phyloP scores from a whole-genome alignment of 345 rosid species.

The Aquilaria yunnanensis region DNA sequence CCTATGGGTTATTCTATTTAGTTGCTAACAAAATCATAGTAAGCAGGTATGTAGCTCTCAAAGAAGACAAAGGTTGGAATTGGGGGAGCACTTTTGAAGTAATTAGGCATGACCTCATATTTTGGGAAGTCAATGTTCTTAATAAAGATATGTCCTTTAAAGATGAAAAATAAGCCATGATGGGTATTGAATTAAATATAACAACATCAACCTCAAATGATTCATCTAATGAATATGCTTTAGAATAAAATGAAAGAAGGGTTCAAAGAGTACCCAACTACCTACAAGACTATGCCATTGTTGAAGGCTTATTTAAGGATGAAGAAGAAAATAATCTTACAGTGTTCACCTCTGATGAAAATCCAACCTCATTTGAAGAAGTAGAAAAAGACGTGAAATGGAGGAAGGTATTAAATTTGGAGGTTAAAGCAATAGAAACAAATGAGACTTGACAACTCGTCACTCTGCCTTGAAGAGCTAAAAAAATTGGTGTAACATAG shows the following conservation, averaged over 20 bases:
- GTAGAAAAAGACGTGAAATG: not conserved
- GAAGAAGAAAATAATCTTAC: not conserved
- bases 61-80: not conserved
- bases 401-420: not conserved
- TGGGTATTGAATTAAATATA: no score
- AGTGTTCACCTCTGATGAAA: not conserved
- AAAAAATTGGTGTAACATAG: slow-evolving; percentile 8
- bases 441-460: not conserved
- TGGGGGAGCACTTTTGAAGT: not conserved
- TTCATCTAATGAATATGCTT: not conserved
- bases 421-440: not conserved
- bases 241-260: not conserved
- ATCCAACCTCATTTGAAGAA: not conserved
- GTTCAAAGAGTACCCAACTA: not conserved
- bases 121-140: no score
- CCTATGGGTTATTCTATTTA: not conserved
- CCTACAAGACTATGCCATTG: slow-evolving; percentile 7
- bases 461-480: not conserved
- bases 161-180: no score
- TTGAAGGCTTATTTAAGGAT: not conserved
- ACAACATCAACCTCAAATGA: no score
- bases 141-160: not conserved
- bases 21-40: not conserved
- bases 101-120: not conserved
- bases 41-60: slow-evolving; percentile 1